Evolutionary conservation across 345 rosid species (phyloP), one percentile per base, ranked within the genome.

Genomic region (Hibiscus trionum): DNA sequence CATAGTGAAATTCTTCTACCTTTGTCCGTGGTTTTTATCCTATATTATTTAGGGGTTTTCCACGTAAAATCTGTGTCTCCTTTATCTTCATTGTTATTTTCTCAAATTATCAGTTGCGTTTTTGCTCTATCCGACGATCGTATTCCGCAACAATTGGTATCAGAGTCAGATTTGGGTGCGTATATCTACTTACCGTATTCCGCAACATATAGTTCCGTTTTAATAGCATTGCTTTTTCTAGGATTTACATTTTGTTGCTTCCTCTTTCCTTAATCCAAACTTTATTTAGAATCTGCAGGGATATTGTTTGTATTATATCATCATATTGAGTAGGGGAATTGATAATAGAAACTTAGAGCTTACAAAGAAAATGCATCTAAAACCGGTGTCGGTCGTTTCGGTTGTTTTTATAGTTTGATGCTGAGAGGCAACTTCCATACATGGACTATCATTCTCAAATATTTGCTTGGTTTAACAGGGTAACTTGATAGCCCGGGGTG

Each of bases 401-500:
- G 12, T 76, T 57, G 3, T 1, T 58, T 64, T 14, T 33, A 3
- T 37, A 11, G 7, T 73, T 73, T 71, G 47, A 62, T 47, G 31
- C 17, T 53, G 27, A 3, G 5, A 24, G 55, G 11, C n/a, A 63
- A 29, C 26, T 64, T 19, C 26, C 31, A 31, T 57, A 5, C 42
- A 0, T 11, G 2, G 16, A 59, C 50, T 71, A 39, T 56, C 21
- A 33, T 63, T 33, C 50, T 71, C 27, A 47, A 31, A 11, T 14
- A 7, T 50, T 71, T 72, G 3, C 31, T 42, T 67, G 21, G 35
- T 67, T 68, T 69, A 57, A 78, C 91, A 94, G 97, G 98, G 97
- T 15, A 94, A 88, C 77, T 82, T 94, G 76, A 93, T 94, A 50
- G 98, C 85, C 33, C 89, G 97, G 60, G 98, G 93, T 10, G 87